Percentiles rank a stretch among this genome's conserved stretches.
Conservation (phyloP, 2,329 filamentous ascomycete species). For the Aplosporella prunicola region DNA sequence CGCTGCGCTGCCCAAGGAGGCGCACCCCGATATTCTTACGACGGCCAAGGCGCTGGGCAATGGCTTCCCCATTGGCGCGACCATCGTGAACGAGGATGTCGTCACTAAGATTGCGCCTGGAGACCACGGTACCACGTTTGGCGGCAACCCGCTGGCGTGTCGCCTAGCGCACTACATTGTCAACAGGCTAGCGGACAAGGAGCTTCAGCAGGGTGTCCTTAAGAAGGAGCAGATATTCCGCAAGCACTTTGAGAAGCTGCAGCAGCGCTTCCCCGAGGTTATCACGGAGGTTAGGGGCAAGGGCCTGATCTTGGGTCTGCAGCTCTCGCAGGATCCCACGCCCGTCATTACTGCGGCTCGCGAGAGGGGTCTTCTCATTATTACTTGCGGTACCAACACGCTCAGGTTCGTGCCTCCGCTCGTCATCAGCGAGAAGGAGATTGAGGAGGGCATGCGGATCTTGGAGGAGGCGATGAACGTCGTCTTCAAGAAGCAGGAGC, state of each 20-base stretch:
- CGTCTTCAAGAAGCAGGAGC: slow-evolving; percentile 32
- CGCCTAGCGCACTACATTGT: slow-evolving; percentile 82
- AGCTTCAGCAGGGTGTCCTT: slow-evolving; percentile 60
- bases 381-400: slow-evolving; percentile 88
- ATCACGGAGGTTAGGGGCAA: slow-evolving; percentile 72
- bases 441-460: slow-evolving; percentile 66
- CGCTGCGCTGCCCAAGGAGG: slow-evolving; percentile 58
- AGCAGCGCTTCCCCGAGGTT: slow-evolving; percentile 56
- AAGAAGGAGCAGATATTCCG: slow-evolving; percentile 56
- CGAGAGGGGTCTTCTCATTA: slow-evolving; percentile 78
- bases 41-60: slow-evolving; percentile 95
- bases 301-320: slow-evolving; percentile 78
- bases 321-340: slow-evolving; percentile 64
- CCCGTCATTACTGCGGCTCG: slow-evolving; percentile 74
- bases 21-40: slow-evolving; percentile 88
- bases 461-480: slow-evolving; percentile 57
- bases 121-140: slow-evolving; percentile 91
- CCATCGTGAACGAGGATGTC: slow-evolving; percentile 57
- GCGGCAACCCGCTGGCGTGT: slow-evolving; percentile 80
- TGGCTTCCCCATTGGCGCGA: slow-evolving; percentile 88
- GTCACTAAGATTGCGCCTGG: slow-evolving; percentile 61
- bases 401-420: slow-evolving; percentile 85
- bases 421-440: slow-evolving; percentile 70
- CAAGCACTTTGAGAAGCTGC: slow-evolving; percentile 47
- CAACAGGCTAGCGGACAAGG: slow-evolving; percentile 59